Base-by-base conservation (phyloP, 331 rosid species). In the Rosa hybrid region DNA sequence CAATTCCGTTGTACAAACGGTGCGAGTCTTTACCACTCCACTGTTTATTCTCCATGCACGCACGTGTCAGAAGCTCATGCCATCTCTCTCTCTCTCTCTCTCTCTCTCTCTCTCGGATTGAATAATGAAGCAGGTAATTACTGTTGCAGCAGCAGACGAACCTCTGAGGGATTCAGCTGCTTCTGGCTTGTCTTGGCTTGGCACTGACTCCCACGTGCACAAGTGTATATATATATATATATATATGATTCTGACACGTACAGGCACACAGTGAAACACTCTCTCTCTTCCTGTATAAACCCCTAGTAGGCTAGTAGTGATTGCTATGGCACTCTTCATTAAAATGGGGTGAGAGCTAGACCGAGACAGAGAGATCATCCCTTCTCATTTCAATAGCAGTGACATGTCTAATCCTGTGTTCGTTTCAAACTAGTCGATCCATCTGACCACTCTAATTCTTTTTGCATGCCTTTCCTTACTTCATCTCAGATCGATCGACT, bases 201-300 rank as follows among this genome's bases (percentile, higher is more conserved):
- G 89, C 93, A 86, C 93, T 87, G 89, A 88, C 80, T 90, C 86
- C 84, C 85, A 84, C 88, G 85, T 79, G 85, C 87, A 64, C 53
- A 64, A 70, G 62, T 54, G 45, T 53, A 27, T 38, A 18, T 57
- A 0, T 20, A 4, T 59, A 53, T 17, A 16, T 53, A 53, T 18
- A 23, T 60, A 57, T 8, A 3, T 21, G 30, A 56, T 7, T 11
- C 71, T 65, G 71, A 67, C 48, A 38, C 13, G 2, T 38, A 38
- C 45, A 71, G 56, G n/a, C 71, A 72, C 67, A 51, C 82, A 72
- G 41, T 60, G 68, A 41, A 53, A 65, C 69, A 41, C 56, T 12
- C 51, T 74, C 49, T 82, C 41, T 54, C 20, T 12, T 53, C 10
- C 38, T 41, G 8, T 51, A 7, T 53, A 69, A 20, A 25, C 42